Evolutionary conservation across 768 basidiomycete genomes (phyloP).

Genomic region (Mycena alexandri): DNA sequence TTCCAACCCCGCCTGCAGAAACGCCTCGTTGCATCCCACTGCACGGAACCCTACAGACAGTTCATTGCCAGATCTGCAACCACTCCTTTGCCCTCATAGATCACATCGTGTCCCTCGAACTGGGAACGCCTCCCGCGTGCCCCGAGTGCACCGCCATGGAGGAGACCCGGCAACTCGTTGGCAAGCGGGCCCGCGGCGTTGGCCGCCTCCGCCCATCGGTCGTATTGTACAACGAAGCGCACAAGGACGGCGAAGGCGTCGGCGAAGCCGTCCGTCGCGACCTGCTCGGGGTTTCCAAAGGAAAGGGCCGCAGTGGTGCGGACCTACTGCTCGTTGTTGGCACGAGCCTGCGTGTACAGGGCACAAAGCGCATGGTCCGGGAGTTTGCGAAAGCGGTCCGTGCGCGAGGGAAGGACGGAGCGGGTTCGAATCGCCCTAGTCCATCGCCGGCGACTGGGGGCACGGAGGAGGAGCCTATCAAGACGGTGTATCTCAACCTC

Average conservation of each 20-base stretch:
- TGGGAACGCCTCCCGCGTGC: slow-evolving; percentile 79
- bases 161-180: slow-evolving; percentile 75
- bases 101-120: slow-evolving; percentile 69
- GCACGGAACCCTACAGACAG: slow-evolving; percentile 84
- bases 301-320: slow-evolving; percentile 78
- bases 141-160: slow-evolving; percentile 83
- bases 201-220: slow-evolving; percentile 89
- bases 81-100: slow-evolving; percentile 75
- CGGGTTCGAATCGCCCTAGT: slow-evolving; percentile 49
- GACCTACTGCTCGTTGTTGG: slow-evolving; percentile 92
- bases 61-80: slow-evolving; percentile 88
- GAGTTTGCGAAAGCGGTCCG: slow-evolving; percentile 87
- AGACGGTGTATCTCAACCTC: slow-evolving; percentile 85
- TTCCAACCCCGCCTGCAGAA: slow-evolving; percentile 66
- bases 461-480: slow-evolving; percentile 64
- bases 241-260: slow-evolving; percentile 89
- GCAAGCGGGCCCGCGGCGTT: slow-evolving; percentile 84
- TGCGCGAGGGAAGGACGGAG: slow-evolving; percentile 56
- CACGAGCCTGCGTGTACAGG: slow-evolving; percentile 89
- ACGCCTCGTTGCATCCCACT: slow-evolving; percentile 89
- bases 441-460: slow-evolving; percentile 64
- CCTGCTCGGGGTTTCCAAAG: slow-evolving; percentile 76
- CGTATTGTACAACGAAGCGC: slow-evolving; percentile 90
- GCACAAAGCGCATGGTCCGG: slow-evolving; percentile 91
- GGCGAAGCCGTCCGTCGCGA: slow-evolving; percentile 88